Base-by-base conservation (phyloP, 495 filamentous ascomycete genomes). In the Aspergillus affinis region DNA sequence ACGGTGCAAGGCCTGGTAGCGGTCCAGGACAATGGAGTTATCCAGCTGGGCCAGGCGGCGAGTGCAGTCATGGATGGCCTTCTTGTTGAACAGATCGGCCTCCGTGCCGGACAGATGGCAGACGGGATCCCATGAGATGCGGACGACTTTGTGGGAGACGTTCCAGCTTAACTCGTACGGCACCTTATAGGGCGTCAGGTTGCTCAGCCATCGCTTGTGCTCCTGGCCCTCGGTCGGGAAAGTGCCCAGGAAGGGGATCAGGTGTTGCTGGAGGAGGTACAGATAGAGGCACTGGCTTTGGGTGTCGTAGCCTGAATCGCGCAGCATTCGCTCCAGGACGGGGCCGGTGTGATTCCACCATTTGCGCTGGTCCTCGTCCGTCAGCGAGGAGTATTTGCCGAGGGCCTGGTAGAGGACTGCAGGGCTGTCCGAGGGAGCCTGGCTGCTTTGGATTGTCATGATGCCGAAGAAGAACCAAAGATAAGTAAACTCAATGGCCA, bases 311-410 rank as follows among this genome's bases (percentile, higher is more conserved):
- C 41, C 32, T 4, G 29, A 23, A 27, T 20, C 18, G 6, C 21
- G 32, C 32, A 56, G 30, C 18, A 45, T 20, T 26, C 45, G 41
- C 18, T 19, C 18, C n/a, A 56, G 54, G 13, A 56, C 27, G 9
- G 54, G 54, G 36, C 18, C 54, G 23, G 21, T 23, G 18, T 47
- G 18, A 12, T 56, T 7, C 54, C 54, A 56, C 84, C 47, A 53
- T 52, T 52, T 32, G 30, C 30, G 30, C 30, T 32, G 30, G 10
- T 32, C 30, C 1, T 32, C 30, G 30, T 32, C 6, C 30, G 30
- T 32, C 30, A 32, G 10, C 30, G 6, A 32, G 6, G 30, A 32
- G 30, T 32, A 32, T 32, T 32, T 32, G 30, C 30, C 6, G 30
- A 32, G 30, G 30, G 30, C 30, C 3, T 32, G 30, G 6, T 32